phyloP scores from a whole-genome alignment of 805 yeast species.

The Candida namnaoensis region DNA sequence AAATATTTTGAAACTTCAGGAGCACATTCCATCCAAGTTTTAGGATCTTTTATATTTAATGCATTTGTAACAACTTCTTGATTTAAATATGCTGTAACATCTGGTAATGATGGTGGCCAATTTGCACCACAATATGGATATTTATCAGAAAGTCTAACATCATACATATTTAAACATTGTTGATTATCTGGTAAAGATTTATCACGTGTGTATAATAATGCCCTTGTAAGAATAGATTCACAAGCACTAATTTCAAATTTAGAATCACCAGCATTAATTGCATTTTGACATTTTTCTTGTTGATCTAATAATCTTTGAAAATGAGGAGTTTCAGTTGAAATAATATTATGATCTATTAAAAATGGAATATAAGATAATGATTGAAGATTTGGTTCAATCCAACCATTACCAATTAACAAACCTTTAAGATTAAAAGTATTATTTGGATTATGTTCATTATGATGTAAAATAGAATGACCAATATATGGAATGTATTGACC shows the following conservation, averaged over 20 bases:
- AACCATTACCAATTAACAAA: conserved; percentile 82
- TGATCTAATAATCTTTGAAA: conserved; percentile 33
- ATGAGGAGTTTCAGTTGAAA: conserved; percentile 30
- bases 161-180: conserved; percentile 79
- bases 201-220: conserved; percentile 20
- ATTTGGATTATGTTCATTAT: conserved; percentile 25
- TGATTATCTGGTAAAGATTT: conserved; percentile 24
- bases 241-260: conserved; percentile 30
- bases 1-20: conserved; percentile 44
- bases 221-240: conserved; percentile 29
- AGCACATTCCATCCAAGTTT: conserved; percentile 74
- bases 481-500: conserved; percentile 94
- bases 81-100: conserved; percentile 46
- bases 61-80: conserved; percentile 36
- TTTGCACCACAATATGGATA: conserved; percentile 86
- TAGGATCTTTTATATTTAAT: conserved; percentile 40
- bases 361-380: conserved; percentile 74
- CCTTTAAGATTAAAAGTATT: conserved; percentile 44
- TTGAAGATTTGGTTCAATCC: conserved; percentile 87
- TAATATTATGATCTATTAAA: conserved; percentile 47
- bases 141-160: conserved; percentile 57
- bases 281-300: conserved; percentile 55
- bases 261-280: conserved; percentile 24
- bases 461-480: conserved; percentile 49
- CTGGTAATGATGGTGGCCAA: conserved; percentile 72